These are phyloP conservation scores for Solanum appendiculatum DNA, from an alignment of 257 asterid genomes.

Conservation along the genomic window DNA sequence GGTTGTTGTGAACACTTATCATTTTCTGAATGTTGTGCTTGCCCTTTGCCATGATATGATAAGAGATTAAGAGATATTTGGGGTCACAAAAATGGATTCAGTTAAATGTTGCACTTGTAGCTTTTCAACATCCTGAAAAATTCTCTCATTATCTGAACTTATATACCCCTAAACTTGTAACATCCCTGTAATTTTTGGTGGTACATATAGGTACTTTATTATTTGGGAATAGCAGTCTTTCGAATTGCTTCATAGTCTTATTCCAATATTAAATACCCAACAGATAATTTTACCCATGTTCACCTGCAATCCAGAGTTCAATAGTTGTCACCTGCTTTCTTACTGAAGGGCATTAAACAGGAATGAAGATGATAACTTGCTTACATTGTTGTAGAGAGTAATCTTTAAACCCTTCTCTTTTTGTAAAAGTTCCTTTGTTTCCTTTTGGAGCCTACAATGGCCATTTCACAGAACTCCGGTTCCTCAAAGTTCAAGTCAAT, in stretches of 20 bases:
- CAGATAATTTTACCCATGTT: neutral
- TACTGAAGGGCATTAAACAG: neutral
- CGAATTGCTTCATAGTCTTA: neutral
- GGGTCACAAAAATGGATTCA: neutral
- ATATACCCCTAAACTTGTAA: neutral
- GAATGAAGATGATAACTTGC: neutral
- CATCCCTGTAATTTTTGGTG: neutral
- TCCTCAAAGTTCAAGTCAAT: neutral
- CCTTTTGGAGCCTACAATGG: neutral
- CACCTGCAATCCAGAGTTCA: neutral
- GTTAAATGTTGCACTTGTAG: neutral
- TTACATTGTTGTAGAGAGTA: neutral
- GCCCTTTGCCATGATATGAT: neutral
- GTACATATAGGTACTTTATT: neutral
- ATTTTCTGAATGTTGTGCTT: neutral
- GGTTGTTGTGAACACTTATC: neutral
- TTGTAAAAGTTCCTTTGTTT: neutral
- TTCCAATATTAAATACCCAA: neutral
- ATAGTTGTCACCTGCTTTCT: neutral
- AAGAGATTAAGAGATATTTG: neutral
- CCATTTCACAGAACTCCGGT: neutral
- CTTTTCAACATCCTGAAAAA: neutral
- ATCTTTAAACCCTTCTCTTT: neutral
- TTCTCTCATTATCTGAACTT: neutral
- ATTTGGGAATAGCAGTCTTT: neutral